Percentiles rank a stretch among this genome's conserved stretches.
phyloP scores from a whole-genome alignment of 768 basidiomycete genomes.

The Phlegmacium glaucopus region DNA sequence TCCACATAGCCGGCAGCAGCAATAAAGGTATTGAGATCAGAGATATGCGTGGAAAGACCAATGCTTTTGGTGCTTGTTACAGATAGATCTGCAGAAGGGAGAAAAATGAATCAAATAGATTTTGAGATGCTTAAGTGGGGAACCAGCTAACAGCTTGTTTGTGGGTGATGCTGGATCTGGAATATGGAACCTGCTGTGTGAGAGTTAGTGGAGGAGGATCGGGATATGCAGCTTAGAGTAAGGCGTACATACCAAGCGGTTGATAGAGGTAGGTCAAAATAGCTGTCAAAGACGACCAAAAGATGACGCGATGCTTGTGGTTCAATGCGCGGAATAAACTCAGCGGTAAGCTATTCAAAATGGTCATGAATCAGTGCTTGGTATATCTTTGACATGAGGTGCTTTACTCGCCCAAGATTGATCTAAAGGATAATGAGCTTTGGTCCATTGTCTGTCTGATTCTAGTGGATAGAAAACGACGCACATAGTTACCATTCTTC shows the following conservation, averaged over 20 bases:
- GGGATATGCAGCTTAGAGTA: slow-evolving; percentile 8
- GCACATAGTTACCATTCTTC: too few relatives aligned
- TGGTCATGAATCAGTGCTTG: slow-evolving; percentile 1
- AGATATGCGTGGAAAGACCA: slow-evolving; percentile 42
- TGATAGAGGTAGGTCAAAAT: slow-evolving; percentile 47
- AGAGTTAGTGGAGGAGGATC: slow-evolving; percentile 3
- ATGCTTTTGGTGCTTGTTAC: slow-evolving; percentile 42
- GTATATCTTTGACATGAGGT: not conserved
- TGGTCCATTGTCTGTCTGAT: not conserved
- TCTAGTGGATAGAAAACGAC: slow-evolving; percentile 14
- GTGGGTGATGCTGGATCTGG: slow-evolving; percentile 29
- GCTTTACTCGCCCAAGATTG: slow-evolving; percentile 34
- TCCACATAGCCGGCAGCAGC: slow-evolving; percentile 58
- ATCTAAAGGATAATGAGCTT: slow-evolving; percentile 29
- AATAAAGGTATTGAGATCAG: slow-evolving; percentile 48
- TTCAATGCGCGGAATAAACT: slow-evolving; percentile 42
- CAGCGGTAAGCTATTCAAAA: slow-evolving; percentile 35
- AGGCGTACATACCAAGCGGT: slow-evolving; percentile 44
- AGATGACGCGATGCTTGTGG: slow-evolving; percentile 53
- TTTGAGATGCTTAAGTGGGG: not conserved
- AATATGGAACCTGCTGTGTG: slow-evolving; percentile 40
- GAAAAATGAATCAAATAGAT: not conserved
- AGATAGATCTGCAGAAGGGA: slow-evolving; percentile 23
- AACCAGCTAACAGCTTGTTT: slow-evolving; percentile 17
- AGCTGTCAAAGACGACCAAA: slow-evolving; percentile 49